Base-by-base conservation (phyloP, 164 flowering plant species). In the Saururus chinensis region DNA sequence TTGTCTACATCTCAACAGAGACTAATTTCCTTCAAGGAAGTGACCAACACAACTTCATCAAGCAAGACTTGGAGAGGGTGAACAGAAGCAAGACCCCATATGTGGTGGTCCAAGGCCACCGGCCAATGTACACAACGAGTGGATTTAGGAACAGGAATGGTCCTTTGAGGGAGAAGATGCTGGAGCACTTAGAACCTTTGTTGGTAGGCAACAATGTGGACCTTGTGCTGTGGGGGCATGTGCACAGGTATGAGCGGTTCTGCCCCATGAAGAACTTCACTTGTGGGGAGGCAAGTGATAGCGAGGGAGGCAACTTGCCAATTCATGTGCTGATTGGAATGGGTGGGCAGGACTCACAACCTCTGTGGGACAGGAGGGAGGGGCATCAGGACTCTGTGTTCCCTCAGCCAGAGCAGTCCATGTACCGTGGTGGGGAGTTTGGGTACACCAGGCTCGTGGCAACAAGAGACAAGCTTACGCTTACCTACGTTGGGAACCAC, bases 321-420 rank as follows among this genome's bases (percentile, higher is more conserved):
- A 82, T 91, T 53, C 98, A 95, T 71, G 70, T 81, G 37, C 98
- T 91, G 77, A 95, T 95, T 57, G 99, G 99, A 7, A 95, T 95
- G 99, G 98, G 74, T 0, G 99, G 97, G 24, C 96, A 91, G 68
- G 96, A 95, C 77, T 89, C 93, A 95, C 99, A 95, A 66, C 84
- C 92, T 1, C 75, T 76, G 16, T 95, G 99, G 99, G 78, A 81
- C 61, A 96, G 92, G 7, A 81, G 96, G 71, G 57, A 77, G 0
- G 82, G 81, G 54, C 99, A 95, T 65, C 83, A 58, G 16, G 81
- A 67, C 56, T 96, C 99, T 26, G 66, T 89, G 59, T 91, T 68
- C 68, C 99, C 98, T 37, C 98, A 95, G 64, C 92, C 96, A 0
- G 60, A 63, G 7, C 70, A 75, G 4, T 95, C 96, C 17, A 21